These are phyloP conservation scores for Moricandia arvensis DNA, from an alignment of 345 rosid species.

Conservation along the genomic window DNA sequence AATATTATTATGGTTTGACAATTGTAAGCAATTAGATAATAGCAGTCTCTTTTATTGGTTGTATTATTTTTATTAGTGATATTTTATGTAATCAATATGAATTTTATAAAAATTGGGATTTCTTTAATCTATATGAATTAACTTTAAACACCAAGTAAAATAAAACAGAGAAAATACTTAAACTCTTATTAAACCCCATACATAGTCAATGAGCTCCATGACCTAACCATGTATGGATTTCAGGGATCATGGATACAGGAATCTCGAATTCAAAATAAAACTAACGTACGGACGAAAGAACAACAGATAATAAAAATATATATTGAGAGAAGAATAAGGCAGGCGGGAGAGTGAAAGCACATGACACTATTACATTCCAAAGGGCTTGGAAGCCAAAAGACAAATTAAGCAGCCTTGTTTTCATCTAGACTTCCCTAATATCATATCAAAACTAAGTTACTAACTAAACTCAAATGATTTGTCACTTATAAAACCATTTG, in stretches of 20 bases:
- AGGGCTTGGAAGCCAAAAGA: slow-evolving; percentile 15
- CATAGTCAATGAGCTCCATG: not conserved
- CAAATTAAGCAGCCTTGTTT: not conserved
- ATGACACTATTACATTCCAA: slow-evolving; percentile 24
- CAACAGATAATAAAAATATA: not conserved
- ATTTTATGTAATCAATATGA: too few relatives aligned
- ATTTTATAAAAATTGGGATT: too few relatives aligned
- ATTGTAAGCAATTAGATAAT: too few relatives aligned
- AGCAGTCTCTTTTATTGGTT: too few relatives aligned
- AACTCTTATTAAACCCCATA: too few relatives aligned
- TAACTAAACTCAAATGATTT: slow-evolving; percentile 21
- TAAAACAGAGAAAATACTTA: too few relatives aligned
- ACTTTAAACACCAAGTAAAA: too few relatives aligned
- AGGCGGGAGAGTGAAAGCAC: not conserved
- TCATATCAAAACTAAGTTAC: slow-evolving; percentile 13
- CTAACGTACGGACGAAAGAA: not conserved
- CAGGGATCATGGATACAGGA: not conserved
- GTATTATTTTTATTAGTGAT: too few relatives aligned
- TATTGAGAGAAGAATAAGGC: not conserved
- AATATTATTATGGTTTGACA: too few relatives aligned
- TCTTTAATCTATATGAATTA: too few relatives aligned
- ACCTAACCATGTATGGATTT: not conserved
- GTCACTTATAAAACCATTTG: slow-evolving; percentile 17
- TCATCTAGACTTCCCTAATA: slow-evolving; percentile 11
- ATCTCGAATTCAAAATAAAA: not conserved